These are phyloP conservation scores for Salinomyces thailandicus DNA, from an alignment of 2,329 filamentous ascomycete genomes.

Conservation along the genomic window DNA sequence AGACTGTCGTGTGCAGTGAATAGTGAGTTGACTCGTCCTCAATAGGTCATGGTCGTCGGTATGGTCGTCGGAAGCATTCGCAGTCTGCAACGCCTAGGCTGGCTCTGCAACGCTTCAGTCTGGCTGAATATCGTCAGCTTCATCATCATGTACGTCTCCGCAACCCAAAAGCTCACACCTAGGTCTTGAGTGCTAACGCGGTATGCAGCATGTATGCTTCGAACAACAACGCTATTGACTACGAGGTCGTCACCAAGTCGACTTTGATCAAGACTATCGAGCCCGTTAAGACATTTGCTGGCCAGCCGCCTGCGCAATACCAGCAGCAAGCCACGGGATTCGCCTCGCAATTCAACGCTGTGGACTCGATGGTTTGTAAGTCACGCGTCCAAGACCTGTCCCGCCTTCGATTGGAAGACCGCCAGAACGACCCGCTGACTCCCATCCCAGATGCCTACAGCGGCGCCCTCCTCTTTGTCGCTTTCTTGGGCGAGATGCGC, in stretches of 20 bases:
- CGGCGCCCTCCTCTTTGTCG: conserved; percentile 47
- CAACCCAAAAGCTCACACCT: not conserved
- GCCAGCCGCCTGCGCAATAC: conserved; percentile 26
- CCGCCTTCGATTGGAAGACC: too few species aligned
- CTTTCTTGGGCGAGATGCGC: conserved; percentile 46
- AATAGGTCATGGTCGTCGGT: conserved; percentile 33
- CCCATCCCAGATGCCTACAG: conserved; percentile 32
- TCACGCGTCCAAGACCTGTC: not conserved
- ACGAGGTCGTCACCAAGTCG: conserved; percentile 16
- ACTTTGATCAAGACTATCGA: conserved; percentile 10
- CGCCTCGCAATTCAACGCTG: conserved; percentile 10
- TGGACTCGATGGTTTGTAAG: conserved; percentile 11
- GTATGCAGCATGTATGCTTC: conserved; percentile 44
- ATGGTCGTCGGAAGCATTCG: conserved; percentile 47
- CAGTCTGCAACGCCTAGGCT: conserved; percentile 44
- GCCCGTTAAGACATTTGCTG: conserved; percentile 29
- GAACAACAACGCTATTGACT: conserved; percentile 41
- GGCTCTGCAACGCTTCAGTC: conserved; percentile 45
- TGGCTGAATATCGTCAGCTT: conserved; percentile 43
- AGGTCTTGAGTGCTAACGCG: conserved; percentile 18
- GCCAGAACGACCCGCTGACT: too few species aligned
- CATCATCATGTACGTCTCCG: conserved; percentile 30
- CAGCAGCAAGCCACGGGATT: conserved; percentile 8
- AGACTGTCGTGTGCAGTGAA: too few species aligned
- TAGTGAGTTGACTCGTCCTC: too few species aligned